Conservation (phyloP, 495 filamentous ascomycete genomes). For the Penicillium psychrofluorescens region DNA sequence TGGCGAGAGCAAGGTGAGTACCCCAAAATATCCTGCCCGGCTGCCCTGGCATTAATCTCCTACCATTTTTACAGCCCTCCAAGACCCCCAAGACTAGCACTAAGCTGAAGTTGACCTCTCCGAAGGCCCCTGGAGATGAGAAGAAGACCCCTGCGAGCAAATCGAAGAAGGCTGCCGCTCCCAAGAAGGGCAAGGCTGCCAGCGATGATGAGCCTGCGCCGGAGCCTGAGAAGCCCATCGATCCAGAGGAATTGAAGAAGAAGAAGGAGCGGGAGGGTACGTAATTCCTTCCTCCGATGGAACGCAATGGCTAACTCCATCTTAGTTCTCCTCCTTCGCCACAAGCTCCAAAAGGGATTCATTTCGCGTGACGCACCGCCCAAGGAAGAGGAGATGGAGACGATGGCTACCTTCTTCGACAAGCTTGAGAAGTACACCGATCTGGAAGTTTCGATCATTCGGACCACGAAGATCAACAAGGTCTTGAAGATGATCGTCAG, state of each 20-base stretch:
- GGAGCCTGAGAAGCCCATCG: constrained; percentile 48
- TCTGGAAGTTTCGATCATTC: constrained; percentile 79
- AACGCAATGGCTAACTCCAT: constrained; percentile 1
- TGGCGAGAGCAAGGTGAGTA: constrained; percentile 60
- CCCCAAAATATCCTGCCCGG: neutral
- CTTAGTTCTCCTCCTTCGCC: constrained; percentile 71
- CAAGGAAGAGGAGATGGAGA: constrained; percentile 80
- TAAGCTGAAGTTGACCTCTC: constrained; percentile 47
- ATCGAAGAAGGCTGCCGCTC: constrained; percentile 42
- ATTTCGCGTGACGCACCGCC: constrained; percentile 73
- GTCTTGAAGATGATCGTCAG: constrained; percentile 87
- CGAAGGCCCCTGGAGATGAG: constrained; percentile 41
- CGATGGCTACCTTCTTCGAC: constrained; percentile 69
- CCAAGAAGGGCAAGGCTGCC: constrained; percentile 35
- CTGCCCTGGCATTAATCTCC: neutral
- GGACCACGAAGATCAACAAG: constrained; percentile 86
- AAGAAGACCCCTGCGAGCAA: constrained; percentile 53
- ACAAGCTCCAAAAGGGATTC: constrained; percentile 87
- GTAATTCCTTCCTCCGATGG: constrained; percentile 7
- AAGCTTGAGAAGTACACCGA: constrained; percentile 74
- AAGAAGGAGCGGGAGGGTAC: constrained; percentile 63
- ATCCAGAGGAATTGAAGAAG: constrained; percentile 53
- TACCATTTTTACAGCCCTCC: constrained; percentile 25
- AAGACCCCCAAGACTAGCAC: constrained; percentile 56
- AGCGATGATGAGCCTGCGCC: constrained; percentile 28